A percentile compares a stretch with the other conserved stretches of the same genome.
Evolutionary conservation across 129 eudicot genomes (phyloP).

Genomic region (Pulicaria dysenterica): DNA sequence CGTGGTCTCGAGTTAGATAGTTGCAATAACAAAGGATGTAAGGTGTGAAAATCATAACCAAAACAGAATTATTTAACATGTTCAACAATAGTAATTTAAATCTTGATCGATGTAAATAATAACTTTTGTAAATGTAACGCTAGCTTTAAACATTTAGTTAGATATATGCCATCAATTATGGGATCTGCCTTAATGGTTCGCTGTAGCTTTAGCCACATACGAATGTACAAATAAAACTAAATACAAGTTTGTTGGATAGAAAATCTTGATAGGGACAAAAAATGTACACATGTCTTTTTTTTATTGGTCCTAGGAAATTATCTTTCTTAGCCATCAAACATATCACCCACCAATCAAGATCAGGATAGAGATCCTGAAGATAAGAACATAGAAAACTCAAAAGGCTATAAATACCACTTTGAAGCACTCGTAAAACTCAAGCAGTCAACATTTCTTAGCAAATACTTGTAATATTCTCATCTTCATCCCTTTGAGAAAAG

Average conservation of each 20-base stretch:
- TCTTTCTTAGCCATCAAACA: slow-evolving; percentile 28
- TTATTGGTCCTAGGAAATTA: slow-evolving; percentile 8
- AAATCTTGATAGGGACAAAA: slow-evolving; percentile 29
- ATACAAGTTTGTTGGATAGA: slow-evolving; percentile 15
- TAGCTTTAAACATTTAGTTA: not conserved
- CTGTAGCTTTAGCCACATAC: not conserved
- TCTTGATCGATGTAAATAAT: not conserved
- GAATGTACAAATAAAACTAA: not conserved
- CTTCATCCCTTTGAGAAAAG: slow-evolving; percentile 17
- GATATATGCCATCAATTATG: not conserved
- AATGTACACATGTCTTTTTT: slow-evolving; percentile 24
- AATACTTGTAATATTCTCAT: slow-evolving; percentile 12
- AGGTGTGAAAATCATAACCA: too few species aligned
- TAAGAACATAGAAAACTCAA: slow-evolving; percentile 28
- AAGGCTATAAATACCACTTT: slow-evolving; percentile 24
- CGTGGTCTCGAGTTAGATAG: not conserved
- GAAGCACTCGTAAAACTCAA: slow-evolving; percentile 23
- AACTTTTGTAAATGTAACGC: not conserved
- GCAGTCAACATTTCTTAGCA: slow-evolving; percentile 25
- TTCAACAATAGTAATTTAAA: too few species aligned
- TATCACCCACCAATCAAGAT: slow-evolving; percentile 42
- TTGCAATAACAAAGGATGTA: too few species aligned
- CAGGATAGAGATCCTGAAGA: slow-evolving; percentile 36
- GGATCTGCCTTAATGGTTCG: not conserved
- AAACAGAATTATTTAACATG: too few species aligned